A percentile compares a stretch with the other conserved stretches of the same genome.
Conservation (phyloP, 2,329 filamentous ascomycete genomes). For the Dothideomycetes sp. region DNA sequence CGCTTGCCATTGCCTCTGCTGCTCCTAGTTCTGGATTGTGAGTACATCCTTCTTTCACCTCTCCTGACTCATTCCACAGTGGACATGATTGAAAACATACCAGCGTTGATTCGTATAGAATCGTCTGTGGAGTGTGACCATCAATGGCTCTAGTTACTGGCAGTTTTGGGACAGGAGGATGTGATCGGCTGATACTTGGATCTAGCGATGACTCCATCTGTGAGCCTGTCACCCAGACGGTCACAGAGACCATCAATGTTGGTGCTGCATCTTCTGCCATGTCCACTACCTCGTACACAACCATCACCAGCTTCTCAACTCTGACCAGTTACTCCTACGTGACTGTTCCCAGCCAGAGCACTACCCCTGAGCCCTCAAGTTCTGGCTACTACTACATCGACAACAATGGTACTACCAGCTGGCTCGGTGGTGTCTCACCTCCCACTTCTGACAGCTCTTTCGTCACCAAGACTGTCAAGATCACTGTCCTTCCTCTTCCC, state of each 20-base stretch:
- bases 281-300: slow-evolving; percentile 1
- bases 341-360: slow-evolving; percentile 28
- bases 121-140: too few relatives aligned
- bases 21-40: too few relatives aligned
- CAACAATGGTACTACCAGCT: slow-evolving; percentile 19
- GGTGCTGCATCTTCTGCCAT: not conserved
- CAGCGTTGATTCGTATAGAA: too few relatives aligned
- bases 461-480: slow-evolving; percentile 10
- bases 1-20: not conserved
- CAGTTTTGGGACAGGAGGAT: too few relatives aligned
- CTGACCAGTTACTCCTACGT: slow-evolving; percentile 18
- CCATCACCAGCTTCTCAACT: slow-evolving; percentile 16
- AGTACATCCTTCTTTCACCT: too few relatives aligned
- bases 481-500: slow-evolving; percentile 11
- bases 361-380: not conserved
- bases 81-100: too few relatives aligned
- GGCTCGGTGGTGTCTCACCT: slow-evolving; percentile 21
- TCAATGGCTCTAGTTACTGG: too few relatives aligned
- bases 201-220: not conserved
- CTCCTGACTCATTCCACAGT: too few relatives aligned
- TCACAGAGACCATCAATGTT: not conserved
- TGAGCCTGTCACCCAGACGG: slow-evolving; percentile 9
- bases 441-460: slow-evolving; percentile 3
- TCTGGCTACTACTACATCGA: slow-evolving; percentile 16
- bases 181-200: too few relatives aligned